These are phyloP conservation scores for Solanum clarkiae DNA, from an alignment of 257 asterid species.

Conservation along the genomic window DNA sequence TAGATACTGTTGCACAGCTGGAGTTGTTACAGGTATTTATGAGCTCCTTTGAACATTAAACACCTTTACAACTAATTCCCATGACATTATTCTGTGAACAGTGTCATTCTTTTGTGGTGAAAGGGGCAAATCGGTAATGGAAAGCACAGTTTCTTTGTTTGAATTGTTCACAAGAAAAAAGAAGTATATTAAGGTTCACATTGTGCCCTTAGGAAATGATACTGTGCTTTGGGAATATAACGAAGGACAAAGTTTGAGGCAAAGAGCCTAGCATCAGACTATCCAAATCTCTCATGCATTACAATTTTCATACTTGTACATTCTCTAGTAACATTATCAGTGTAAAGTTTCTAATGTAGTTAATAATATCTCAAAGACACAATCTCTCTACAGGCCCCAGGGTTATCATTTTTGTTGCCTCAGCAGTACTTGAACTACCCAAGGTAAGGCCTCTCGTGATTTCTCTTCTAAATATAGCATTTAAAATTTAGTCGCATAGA, in stretches of 20 bases:
- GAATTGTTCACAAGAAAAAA: not conserved
- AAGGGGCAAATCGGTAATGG: not conserved
- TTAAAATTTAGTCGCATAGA: not conserved
- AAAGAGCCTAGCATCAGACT: not conserved
- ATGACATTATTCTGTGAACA: not conserved
- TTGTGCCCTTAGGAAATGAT: not conserved
- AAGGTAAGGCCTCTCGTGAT: constrained; percentile 32
- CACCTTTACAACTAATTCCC: not conserved
- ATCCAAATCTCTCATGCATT: not conserved
- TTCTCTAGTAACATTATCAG: constrained; percentile 7
- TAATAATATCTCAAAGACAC: constrained; percentile 26
- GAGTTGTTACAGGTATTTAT: constrained; percentile 81
- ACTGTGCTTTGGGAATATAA: not conserved
- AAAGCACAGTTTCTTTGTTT: not conserved
- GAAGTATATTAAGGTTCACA: not conserved
- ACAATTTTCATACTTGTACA: not conserved
- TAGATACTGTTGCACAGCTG: constrained; percentile 73
- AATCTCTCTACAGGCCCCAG: constrained; percentile 87
- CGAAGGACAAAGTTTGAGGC: not conserved
- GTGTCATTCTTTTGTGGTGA: not conserved
- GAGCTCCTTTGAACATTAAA: not conserved
- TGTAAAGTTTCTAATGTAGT: constrained; percentile 16
- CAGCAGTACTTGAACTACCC: constrained; percentile 60
- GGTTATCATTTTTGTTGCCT: constrained; percentile 83
- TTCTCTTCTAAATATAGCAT: not conserved